Percentiles rank a stretch among this genome's conserved stretches.
Conservation (phyloP, 352 stramenopile species). For the Globisporangium acanthophoron region DNA sequence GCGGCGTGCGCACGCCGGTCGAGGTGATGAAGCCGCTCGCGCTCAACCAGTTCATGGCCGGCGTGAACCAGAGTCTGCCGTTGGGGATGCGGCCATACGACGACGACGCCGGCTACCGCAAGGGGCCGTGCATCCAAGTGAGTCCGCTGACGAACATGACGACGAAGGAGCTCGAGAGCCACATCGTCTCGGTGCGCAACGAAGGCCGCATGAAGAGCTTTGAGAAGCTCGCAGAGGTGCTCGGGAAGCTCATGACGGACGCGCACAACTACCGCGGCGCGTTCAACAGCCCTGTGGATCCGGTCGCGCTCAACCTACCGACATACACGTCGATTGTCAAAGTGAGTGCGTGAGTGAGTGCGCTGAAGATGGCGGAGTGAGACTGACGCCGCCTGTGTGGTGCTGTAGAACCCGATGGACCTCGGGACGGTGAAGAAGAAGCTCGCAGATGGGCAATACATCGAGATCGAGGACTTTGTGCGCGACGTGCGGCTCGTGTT, state of each 20-base stretch:
- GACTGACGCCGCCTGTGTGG: background rate
- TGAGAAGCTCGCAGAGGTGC: conserved; percentile 54
- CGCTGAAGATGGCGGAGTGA: background rate
- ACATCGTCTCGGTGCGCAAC: conserved; percentile 61
- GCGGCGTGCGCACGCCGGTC: background rate
- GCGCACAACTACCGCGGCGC: conserved; percentile 62
- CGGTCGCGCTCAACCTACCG: conserved; percentile 54
- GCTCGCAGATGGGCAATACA: conserved; percentile 77
- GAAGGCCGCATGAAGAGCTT: conserved; percentile 61
- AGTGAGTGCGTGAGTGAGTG: conserved; percentile 14
- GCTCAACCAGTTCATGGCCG: conserved; percentile 17
- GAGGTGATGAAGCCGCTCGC: conserved; percentile 17
- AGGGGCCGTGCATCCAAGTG: conserved; percentile 17
- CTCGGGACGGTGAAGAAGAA: conserved; percentile 84
- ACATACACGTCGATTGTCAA: conserved; percentile 66
- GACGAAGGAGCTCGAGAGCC: conserved; percentile 39
- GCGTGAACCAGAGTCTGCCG: conserved; percentile 55
- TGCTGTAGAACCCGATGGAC: conserved; percentile 83
- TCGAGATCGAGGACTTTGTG: conserved; percentile 77
- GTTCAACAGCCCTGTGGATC: conserved; percentile 77
- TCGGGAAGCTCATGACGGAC: conserved; percentile 71
- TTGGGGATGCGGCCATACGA: conserved; percentile 19
- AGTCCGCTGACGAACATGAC: conserved; percentile 64
- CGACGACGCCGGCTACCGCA: conserved; percentile 8
- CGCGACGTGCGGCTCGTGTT: conserved; percentile 84